A percentile compares a stretch with the other conserved stretches of the same genome.
These are phyloP conservation scores for Penstemon eatonii DNA, from an alignment of 257 asterid species.

Conservation along the genomic window DNA sequence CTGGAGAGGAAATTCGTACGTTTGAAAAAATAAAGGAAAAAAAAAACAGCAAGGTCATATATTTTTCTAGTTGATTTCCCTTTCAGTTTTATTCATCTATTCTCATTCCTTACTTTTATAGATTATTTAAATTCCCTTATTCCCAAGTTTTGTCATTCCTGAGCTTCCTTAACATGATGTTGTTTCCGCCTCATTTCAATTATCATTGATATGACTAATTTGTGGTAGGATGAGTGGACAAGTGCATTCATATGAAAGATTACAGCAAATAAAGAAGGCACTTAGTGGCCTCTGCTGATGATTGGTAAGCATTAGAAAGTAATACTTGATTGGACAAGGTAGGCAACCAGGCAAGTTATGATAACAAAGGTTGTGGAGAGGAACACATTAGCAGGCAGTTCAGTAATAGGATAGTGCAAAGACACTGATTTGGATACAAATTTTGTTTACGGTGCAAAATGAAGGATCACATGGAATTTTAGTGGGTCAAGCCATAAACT, in stretches of 20 bases:
- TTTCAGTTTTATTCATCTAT: neutral
- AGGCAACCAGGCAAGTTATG: neutral
- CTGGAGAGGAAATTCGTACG: conserved; percentile 41
- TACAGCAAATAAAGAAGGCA: neutral
- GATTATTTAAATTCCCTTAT: neutral
- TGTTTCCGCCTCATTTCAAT: no score
- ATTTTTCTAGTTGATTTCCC: neutral
- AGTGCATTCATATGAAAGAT: neutral
- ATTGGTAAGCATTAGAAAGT: neutral
- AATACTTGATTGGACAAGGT: neutral
- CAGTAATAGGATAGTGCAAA: neutral
- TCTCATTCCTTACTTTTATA: neutral
- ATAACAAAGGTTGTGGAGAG: neutral
- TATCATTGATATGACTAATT: no score
- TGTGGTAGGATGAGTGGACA: neutral
- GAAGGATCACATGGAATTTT: neutral
- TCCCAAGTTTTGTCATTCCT: neutral
- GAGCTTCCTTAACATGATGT: neutral
- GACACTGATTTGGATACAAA: neutral
- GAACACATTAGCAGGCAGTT: neutral
- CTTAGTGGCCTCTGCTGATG: neutral
- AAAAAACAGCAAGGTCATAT: neutral
- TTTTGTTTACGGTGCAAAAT: neutral
- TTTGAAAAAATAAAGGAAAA: conserved; percentile 19
- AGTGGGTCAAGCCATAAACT: neutral